Base-by-base conservation (phyloP, 768 basidiomycete genomes). In the Panaeolus papilionaceus region DNA sequence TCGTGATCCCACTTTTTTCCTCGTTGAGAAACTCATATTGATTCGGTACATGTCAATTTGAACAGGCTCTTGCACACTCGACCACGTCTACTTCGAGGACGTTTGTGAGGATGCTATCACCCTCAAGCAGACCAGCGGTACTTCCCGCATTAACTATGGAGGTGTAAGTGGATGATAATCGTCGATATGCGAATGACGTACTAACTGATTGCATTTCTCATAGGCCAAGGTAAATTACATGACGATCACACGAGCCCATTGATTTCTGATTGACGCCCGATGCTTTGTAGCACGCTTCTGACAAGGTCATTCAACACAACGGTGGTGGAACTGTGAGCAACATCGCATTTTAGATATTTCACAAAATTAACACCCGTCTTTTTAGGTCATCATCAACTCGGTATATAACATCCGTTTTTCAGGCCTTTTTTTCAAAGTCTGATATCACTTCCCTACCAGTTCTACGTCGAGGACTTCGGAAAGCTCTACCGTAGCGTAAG, bases 21-120 rank as follows among this genome's bases (percentile, higher is more conserved):
- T 7, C 23, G 1, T 18, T 14, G 33, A 11, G 18, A 38, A 14
- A 54, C 7, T n/a, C 44, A 2, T 40, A 40, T 8, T 11, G 9
- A 40, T 26, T 64, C 16, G 61, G 45, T n/a, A 40, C 14, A 14
- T 66, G 23, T 33, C 65, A 4, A n/a, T 7, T 8, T 51, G n/a
- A 20, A 58, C 33, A 78, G 75, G 74, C 12, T 78, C 75, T 39
- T 77, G 77, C 70, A 77, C 77, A 2, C 64, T 77, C 66, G 74
- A 79, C 65, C 75, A 77, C 66, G 75, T 77, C 45, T 77, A 70
- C 72, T 78, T 78, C 68, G 76, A 78, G 76, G 76, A 80, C 67
- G 79, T 80, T 33, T 80, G 79, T 63, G 78, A 81, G 68, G 78
- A 81, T 66, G 79, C 80, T 40, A 79, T 81, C 28, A 80, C 82